phyloP scores from a whole-genome alignment of 352 stramenopile genomes.

The Globisporangium polare region DNA sequence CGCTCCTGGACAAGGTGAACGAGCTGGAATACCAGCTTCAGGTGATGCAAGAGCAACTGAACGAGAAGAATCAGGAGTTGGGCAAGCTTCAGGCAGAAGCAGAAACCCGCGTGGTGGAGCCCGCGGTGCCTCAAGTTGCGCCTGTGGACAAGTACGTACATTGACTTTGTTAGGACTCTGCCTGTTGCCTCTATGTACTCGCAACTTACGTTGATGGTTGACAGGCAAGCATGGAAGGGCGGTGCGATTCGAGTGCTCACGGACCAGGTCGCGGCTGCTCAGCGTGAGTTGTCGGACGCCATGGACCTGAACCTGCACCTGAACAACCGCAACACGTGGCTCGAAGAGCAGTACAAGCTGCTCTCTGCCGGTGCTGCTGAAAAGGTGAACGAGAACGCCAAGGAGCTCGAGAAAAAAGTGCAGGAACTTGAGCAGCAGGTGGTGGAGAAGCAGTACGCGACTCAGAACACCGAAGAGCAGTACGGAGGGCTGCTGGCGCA shows the following conservation, averaged over 20 bases:
- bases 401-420: slow-evolving; percentile 25
- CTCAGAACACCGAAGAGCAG: slow-evolving; percentile 21
- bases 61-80: slow-evolving; percentile 55
- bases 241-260: slow-evolving; percentile 62
- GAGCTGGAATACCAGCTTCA: slow-evolving; percentile 64
- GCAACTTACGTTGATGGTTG: background rate
- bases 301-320: slow-evolving; percentile 83
- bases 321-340: slow-evolving; percentile 72
- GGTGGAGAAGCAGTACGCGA: background rate
- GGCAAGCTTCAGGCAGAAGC: slow-evolving; percentile 27
- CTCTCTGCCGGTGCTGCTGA: slow-evolving; percentile 27
- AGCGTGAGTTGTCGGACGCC: slow-evolving; percentile 74
- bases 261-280: slow-evolving; percentile 61
- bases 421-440: slow-evolving; percentile 24
- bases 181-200: background rate
- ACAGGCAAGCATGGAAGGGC: slow-evolving; percentile 35
- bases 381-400: slow-evolving; percentile 19
- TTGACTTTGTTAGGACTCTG: background rate
- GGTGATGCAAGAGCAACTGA: slow-evolving; percentile 54
- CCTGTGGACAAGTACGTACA: slow-evolving; percentile 34
- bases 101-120: slow-evolving; percentile 18
- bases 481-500: slow-evolving; percentile 23
- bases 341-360: slow-evolving; percentile 69
- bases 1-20: slow-evolving; percentile 43
- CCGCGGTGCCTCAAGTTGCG: background rate